phyloP scores from a whole-genome alignment of 2,329 filamentous ascomycete genomes.

The Xylariaceae sp. region DNA sequence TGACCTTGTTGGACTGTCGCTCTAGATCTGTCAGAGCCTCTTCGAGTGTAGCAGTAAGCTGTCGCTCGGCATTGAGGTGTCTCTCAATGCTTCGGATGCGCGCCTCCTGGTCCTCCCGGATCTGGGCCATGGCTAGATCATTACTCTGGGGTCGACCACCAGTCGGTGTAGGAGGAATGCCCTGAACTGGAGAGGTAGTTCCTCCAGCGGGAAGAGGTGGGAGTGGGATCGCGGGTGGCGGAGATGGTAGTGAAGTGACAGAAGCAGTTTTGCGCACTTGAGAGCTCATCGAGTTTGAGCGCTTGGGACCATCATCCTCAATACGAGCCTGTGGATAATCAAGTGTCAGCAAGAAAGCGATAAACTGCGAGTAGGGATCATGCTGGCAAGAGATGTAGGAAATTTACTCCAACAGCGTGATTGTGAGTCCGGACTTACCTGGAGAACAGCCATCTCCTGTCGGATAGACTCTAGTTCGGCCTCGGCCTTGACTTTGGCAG shows the following conservation, averaged over 20 bases:
- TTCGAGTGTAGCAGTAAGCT: conserved; percentile 90
- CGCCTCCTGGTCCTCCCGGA: conserved; percentile 91
- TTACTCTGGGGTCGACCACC: conserved; percentile 74
- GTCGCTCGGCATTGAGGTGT: conserved; percentile 91
- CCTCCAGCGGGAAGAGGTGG: conserved; percentile 73
- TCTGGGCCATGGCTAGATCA: conserved; percentile 69
- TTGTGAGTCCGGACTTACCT: too few relatives aligned
- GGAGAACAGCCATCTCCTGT: conserved; percentile 69
- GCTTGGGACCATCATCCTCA: conserved; percentile 39
- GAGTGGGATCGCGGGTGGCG: conserved; percentile 91
- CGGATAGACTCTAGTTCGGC: conserved; percentile 63
- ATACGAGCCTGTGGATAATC: conserved; percentile 27
- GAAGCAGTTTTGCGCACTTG: conserved; percentile 82
- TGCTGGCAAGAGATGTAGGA: too few relatives aligned
- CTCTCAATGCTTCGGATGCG: conserved; percentile 96
- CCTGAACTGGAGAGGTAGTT: conserved; percentile 37
- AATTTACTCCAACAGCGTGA: too few relatives aligned
- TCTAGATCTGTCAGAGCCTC: conserved; percentile 94
- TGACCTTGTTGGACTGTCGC: conserved; percentile 85
- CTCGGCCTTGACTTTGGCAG: conserved; percentile 59
- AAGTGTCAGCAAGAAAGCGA: too few relatives aligned
- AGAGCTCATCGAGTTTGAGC: conserved; percentile 58
- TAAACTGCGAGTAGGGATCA: too few relatives aligned
- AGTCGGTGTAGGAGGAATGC: conserved; percentile 46
- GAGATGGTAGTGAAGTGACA: conserved; percentile 80